Base-by-base conservation (phyloP, 257 asterid species). In the Nemophila menziesii region DNA sequence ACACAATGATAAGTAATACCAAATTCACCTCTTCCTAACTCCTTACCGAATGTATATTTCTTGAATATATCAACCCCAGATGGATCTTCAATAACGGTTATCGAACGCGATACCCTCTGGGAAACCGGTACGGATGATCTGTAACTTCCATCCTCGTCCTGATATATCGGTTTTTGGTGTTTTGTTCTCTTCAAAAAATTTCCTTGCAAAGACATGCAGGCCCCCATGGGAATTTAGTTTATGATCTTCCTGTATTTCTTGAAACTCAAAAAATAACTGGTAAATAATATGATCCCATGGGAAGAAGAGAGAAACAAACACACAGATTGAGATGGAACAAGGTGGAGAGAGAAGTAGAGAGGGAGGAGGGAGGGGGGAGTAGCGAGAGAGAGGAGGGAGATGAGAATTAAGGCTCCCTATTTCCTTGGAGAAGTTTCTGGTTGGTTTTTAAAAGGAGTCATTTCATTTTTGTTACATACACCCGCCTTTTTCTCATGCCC, bases 11-110 rank as follows among this genome's bases (percentile, higher is more conserved):
- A 86, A 3, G 94, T 86, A 15, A 86, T 63, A 15, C 96, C 96
- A 16, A 86, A 86, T 56, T 82, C 96, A 5, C 96, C 94, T 64
- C 94, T 65, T 19, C 94, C 96, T 1, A 86, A 64, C 63, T 86
- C 94, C 48, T 67, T 72, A 14, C 96, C 94, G 11, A 86, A 64
- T 1, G 58, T 15, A n/a, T 79, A 86, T 11, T 49, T 68, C 24
- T 49, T 44, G 24, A 21, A 64, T 2, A 86, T 66, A 36, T 82
- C 69, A 13, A 62, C 39, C 0, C 80, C 93, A 0, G 66, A 56
- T 0, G 76, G 73, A 29, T 86, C 81, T 3, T 17, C 49, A 2
- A 86, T 48, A 14, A 85, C 86, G 0, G 51, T 46, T 34, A 73
- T 41, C 0, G 82, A 82, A 0, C 72, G 61, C 0, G 94, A 78